A percentile compares a stretch with the other conserved stretches of the same genome.
Evolutionary conservation across 1,139 yeast genomes (phyloP).

Genomic region (Blastobotrys persicus): DNA sequence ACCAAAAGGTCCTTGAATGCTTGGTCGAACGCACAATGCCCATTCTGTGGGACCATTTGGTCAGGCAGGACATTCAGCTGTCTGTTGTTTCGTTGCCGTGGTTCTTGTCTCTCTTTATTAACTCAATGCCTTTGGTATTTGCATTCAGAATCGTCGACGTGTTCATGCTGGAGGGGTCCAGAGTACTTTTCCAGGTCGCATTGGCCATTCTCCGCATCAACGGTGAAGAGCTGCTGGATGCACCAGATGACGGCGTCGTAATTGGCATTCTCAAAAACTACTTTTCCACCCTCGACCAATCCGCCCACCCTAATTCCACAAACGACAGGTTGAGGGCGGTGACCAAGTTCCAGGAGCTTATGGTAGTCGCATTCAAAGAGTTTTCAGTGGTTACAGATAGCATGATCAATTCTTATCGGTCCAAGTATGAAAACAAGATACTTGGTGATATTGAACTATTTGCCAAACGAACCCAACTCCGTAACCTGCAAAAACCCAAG

Average conservation of each 20-base stretch:
- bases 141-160: conserved; percentile 92
- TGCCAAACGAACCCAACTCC: conserved; percentile 85
- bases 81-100: conserved; percentile 94
- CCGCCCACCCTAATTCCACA: conserved; percentile 72
- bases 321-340: conserved; percentile 63
- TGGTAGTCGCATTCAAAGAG: conserved; percentile 91
- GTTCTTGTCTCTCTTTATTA: conserved; percentile 87
- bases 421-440: conserved; percentile 70
- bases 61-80: conserved; percentile 79
- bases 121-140: conserved; percentile 90
- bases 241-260: conserved; percentile 91
- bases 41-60: conserved; percentile 77
- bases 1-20: conserved; percentile 90
- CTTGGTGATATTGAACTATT: conserved; percentile 83
- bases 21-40: conserved; percentile 91
- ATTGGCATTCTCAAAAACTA: conserved; percentile 81
- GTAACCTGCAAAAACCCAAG: conserved; percentile 74
- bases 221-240: conserved; percentile 74
- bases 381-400: conserved; percentile 78
- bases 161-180: conserved; percentile 86
- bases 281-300: conserved; percentile 72
- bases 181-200: conserved; percentile 88
- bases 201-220: conserved; percentile 81
- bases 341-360: conserved; percentile 83
- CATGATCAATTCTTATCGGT: conserved; percentile 64